A percentile compares a stretch with the other conserved stretches of the same genome.
Evolutionary conservation across 345 rosid genomes (phyloP).

Genomic region (Streptanthus diversifolius): DNA sequence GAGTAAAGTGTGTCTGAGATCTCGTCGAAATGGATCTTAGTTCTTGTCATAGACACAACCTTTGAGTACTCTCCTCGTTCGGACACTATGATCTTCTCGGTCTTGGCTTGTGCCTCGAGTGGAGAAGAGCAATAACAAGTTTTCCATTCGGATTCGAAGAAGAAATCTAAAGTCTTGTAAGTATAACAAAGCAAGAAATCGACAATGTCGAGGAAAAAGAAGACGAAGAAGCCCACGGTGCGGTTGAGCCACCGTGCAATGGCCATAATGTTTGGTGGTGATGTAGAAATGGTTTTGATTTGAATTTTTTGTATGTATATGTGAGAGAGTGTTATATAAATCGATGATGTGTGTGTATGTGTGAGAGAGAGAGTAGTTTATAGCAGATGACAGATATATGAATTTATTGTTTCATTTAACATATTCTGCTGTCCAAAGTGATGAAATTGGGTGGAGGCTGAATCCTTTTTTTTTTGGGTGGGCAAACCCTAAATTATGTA

Average conservation of each 20-base stretch:
- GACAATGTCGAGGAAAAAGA: slow-evolving; percentile 30
- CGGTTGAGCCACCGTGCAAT: slow-evolving; percentile 34
- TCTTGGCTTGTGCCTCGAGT: slow-evolving; percentile 31
- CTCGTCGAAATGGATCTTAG: slow-evolving; percentile 72
- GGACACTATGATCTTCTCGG: slow-evolving; percentile 65
- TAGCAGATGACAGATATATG: slow-evolving; percentile 31
- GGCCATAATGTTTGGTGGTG: slow-evolving; percentile 29
- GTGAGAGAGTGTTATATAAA: slow-evolving; percentile 12
- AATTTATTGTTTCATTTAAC: slow-evolving; percentile 37
- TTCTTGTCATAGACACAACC: slow-evolving; percentile 57
- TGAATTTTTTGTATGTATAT: not conserved
- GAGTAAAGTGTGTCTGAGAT: slow-evolving; percentile 84
- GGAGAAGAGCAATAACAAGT: slow-evolving; percentile 36
- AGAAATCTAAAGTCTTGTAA: slow-evolving; percentile 31
- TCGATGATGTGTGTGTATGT: not conserved
- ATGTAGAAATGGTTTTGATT: not conserved
- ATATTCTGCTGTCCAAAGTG: slow-evolving; percentile 33
- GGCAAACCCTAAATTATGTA: slow-evolving; percentile 19
- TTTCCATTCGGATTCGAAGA: slow-evolving; percentile 31
- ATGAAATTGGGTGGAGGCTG: slow-evolving; percentile 35
- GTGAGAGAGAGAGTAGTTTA: not conserved
- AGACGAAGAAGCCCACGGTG: slow-evolving; percentile 30
- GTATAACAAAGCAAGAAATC: slow-evolving; percentile 33
- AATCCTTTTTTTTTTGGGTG: not conserved
- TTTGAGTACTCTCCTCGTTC: slow-evolving; percentile 67